Evolutionary conservation across 1,139 yeast genomes (phyloP).

Genomic region (Saccharomyces pastorianus): DNA sequence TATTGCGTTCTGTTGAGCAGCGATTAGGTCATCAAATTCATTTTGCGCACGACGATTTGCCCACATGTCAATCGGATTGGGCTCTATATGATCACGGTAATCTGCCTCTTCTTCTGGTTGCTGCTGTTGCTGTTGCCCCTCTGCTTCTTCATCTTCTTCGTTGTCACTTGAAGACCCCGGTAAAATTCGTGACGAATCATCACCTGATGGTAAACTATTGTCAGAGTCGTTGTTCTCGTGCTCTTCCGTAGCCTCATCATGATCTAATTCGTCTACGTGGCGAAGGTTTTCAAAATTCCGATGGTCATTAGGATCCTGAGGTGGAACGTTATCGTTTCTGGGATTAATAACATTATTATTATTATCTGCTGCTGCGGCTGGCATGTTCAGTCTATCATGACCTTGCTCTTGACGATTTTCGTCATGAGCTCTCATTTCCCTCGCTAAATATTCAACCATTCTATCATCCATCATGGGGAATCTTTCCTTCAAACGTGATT

Average conservation of each 20-base stretch:
- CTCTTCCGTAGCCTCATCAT: neutral
- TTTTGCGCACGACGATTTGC: conserved; percentile 17
- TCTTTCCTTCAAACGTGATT: conserved; percentile 20
- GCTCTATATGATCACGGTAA: conserved; percentile 10
- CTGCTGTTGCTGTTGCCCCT: conserved; percentile 10
- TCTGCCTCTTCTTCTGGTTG: conserved; percentile 10
- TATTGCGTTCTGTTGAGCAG: conserved; percentile 7
- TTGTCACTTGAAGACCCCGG: neutral
- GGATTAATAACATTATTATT: conserved; percentile 5
- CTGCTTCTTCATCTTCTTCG: conserved; percentile 14
- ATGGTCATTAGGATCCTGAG: neutral
- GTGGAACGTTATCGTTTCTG: neutral
- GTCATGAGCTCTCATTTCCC: conserved; percentile 18
- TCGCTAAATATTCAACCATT: conserved; percentile 24
- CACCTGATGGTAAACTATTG: neutral
- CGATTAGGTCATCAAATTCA: conserved; percentile 17
- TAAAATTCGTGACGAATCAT: neutral
- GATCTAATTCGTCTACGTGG: neutral
- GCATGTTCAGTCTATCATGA: neutral
- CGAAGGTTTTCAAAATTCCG: neutral
- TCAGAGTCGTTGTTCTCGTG: neutral
- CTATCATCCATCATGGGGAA: conserved; percentile 29
- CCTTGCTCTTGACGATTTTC: conserved; percentile 2
- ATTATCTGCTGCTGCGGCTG: conserved; percentile 4
- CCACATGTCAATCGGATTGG: conserved; percentile 9